Base-by-base conservation (phyloP, 2,329 filamentous ascomycete genomes). In the Xylaria sp. region DNA sequence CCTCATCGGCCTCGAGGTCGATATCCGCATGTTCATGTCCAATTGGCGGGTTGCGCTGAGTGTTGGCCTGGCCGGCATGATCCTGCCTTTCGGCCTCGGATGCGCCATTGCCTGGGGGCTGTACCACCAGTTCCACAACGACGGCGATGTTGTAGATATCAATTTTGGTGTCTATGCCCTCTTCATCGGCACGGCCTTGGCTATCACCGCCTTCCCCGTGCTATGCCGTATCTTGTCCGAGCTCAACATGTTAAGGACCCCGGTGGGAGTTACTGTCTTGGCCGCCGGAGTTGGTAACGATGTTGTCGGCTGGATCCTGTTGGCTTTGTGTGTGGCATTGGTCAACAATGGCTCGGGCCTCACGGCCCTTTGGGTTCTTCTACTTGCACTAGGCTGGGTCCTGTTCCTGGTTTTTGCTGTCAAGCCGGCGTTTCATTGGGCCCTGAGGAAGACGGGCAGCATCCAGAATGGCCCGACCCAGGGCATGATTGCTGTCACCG, bases 261-360 rank as follows among this genome's bases (percentile, higher is more conserved):
- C 88, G 0, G 92, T 96, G 4, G 92, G 92, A 66, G 84, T 96
- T 34, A 95, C 95, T 86, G 90, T 92, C 1, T 80, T 97, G 7
- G 92, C 92, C 2, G 92, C 92, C 5, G 93, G 93, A 47, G 92
- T 97, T 13, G 91, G 91, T 1, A 97, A 97, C 69, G 93, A 97
- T 67, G 91, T 94, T 16, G 85, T 89, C 2, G 90, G 91, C 52
- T 97, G 93, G 93, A 88, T 97, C 61, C 78, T 97, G 16, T 85
- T 97, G 20, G 93, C 93, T 0, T 86, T 97, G 22, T 97, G 93
- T 63, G 92, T 97, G 29, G 90, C 93, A 0, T 81, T 97, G 21
- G 92, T 96, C 66, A 97, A 97, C 68, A 91, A 92, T 24, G 86
- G 86, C 16, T 88, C 82, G 41, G 93, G 93, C 0, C 71, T 97